phyloP scores from a whole-genome alignment of 306 rosid species.

The Vigna radiata region DNA sequence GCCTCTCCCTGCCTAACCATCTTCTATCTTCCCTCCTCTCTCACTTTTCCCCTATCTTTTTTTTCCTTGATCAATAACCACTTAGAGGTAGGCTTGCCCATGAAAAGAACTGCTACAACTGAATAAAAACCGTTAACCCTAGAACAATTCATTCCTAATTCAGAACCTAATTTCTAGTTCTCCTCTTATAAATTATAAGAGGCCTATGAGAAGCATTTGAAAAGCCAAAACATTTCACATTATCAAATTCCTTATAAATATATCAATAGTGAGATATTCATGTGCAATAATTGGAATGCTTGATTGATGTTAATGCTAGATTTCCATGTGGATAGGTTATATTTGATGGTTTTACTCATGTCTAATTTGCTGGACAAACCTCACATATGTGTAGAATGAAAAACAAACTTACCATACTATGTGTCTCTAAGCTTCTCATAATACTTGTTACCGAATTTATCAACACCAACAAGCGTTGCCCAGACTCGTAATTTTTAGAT shows the following conservation, averaged over 20 bases:
- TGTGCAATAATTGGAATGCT: conserved; percentile 11
- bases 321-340: conserved; percentile 2
- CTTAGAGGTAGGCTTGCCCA: too few species aligned
- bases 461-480: conserved; percentile 90
- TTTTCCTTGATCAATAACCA: too few species aligned
- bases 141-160: too few species aligned
- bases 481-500: conserved; percentile 13
- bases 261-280: conserved; percentile 28
- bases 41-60: too few species aligned
- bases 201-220: not conserved
- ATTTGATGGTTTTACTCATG: conserved; percentile 9
- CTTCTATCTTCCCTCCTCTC: too few species aligned
- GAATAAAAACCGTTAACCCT: too few species aligned
- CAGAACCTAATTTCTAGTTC: too few species aligned
- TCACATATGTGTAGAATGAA: conserved; percentile 12
- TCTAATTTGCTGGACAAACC: conserved; percentile 24
- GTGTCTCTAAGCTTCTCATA: conserved; percentile 68
- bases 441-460: conserved; percentile 90
- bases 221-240: conserved; percentile 26
- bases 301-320: conserved; percentile 1
- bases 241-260: conserved; percentile 13
- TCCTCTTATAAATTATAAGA: too few species aligned
- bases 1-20: too few species aligned
- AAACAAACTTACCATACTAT: conserved; percentile 69
- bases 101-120: too few species aligned